Base-by-base conservation (phyloP, 805 yeast genomes). In the Cephaloascus albidus region DNA sequence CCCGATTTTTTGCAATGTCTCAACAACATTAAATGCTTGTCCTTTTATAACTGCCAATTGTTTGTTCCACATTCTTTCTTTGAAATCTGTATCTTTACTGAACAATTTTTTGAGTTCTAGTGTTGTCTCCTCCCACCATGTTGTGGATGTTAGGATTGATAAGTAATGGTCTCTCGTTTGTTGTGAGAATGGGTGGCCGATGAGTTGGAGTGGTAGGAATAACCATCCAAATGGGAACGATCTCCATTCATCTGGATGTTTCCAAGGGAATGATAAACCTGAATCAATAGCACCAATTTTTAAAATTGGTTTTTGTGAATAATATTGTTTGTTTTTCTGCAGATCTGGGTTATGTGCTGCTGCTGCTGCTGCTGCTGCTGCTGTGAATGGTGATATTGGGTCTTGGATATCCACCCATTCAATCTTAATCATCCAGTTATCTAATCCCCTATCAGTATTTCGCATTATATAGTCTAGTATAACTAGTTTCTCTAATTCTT, bases 201-300 rank as follows among this genome's bases (percentile, higher is more conserved):
- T 76, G 4, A 82, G 53, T 10, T 74, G 63, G 10, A 72, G 55
- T 1, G 89, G 89, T 27, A 82, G 55, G 48, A 76, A 81, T 19
- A 82, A 57, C 90, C 90, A 82, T 0, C 89, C 89, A 57, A 72
- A 82, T 0, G 89, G 89, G 48, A 78, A 82, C 1, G 85, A 78
- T 40, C 89, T 59, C 86, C 88, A 81, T 50, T 81, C 87, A 55
- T 82, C 85, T 0, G 89, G 89, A 46, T 81, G 86, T 49, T 82
- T 81, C 87, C 87, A 82, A 4, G 90, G 89, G 48, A 78, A 81
- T 0, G 88, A 69, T 23, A 82, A 61, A 0, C 88, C 88, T 14
- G 85, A 79, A 49, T 82, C 89, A 35, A 82, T 82, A 1, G 89
- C 90, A 2, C 85, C 87, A 23, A 82, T 64, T 38, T 62, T 67